phyloP scores from a whole-genome alignment of 306 rosid species.

The Cyclanthera cordifolia region DNA sequence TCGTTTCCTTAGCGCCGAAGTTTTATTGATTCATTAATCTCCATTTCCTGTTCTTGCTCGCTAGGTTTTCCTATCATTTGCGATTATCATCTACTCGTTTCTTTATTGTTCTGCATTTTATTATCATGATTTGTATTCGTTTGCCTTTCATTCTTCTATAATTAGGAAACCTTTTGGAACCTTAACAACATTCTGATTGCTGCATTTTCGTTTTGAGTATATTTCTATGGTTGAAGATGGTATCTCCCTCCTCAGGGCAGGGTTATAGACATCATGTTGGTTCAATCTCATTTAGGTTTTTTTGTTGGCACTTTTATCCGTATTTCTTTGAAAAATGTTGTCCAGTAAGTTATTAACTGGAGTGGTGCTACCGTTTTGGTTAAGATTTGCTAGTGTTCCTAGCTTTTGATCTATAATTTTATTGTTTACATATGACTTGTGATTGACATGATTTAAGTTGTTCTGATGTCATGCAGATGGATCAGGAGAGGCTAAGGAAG shows the following conservation, averaged over 20 bases:
- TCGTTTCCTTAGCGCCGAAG: not conserved
- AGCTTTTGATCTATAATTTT: not conserved
- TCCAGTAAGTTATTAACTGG: not conserved
- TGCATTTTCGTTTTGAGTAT: not conserved
- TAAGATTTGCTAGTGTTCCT: not conserved
- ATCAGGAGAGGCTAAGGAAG: conserved; percentile 69
- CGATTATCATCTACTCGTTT: not conserved
- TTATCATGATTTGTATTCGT: not conserved
- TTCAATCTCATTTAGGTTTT: not conserved
- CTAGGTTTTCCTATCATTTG: not conserved
- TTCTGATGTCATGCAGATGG: conserved; percentile 39
- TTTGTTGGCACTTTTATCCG: not conserved
- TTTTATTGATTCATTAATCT: not conserved
- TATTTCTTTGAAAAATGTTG: not conserved
- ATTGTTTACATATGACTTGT: not conserved
- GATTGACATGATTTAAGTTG: not conserved
- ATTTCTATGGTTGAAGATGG: not conserved
- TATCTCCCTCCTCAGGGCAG: not conserved
- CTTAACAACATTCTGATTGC: not conserved
- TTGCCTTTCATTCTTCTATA: not conserved
- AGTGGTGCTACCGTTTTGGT: not conserved
- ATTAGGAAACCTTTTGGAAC: not conserved
- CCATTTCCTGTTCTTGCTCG: not conserved
- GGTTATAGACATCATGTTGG: not conserved
- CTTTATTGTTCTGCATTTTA: not conserved